Percentiles rank a stretch among this genome's conserved stretches.
phyloP scores from a whole-genome alignment of 768 basidiomycete genomes.

The Galerina sulciceps region DNA sequence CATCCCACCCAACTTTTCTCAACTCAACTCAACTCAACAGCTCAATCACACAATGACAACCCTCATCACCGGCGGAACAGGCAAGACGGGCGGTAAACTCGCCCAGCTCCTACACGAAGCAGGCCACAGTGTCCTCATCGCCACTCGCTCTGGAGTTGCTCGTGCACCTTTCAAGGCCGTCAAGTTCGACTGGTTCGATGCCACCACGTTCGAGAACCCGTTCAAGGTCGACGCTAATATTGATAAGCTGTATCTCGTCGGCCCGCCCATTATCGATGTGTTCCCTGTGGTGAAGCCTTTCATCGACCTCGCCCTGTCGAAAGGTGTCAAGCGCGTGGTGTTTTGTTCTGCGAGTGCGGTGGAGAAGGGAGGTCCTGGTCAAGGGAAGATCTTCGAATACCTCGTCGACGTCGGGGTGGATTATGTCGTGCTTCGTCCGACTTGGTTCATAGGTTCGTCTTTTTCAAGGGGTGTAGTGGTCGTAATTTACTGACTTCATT shows the following conservation, averaged over 20 bases:
- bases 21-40: no score
- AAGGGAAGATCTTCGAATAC: conserved; percentile 1
- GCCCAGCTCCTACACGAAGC: conserved; percentile 29
- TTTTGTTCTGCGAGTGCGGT: background rate
- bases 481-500: background rate
- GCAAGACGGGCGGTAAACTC: conserved; percentile 31
- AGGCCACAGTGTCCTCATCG: conserved; percentile 26
- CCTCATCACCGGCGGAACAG: conserved; percentile 39
- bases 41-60: conserved; percentile 29
- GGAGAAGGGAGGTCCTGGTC: background rate
- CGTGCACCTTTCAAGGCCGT: conserved; percentile 30
- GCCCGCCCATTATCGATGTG: conserved; percentile 13
- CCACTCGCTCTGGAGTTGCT: conserved; percentile 29
- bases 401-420: conserved; percentile 12
- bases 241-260: conserved; percentile 28
- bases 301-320: conserved; percentile 28
- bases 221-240: conserved; percentile 28
- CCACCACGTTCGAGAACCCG: conserved; percentile 31
- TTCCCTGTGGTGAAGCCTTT: conserved; percentile 26
- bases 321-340: conserved; percentile 14
- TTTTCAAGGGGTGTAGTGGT: no score
- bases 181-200: conserved; percentile 38
- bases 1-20: no score
- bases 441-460: conserved; percentile 25
- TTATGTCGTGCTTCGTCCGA: conserved; percentile 28